Evolutionary conservation across 495 filamentous ascomycete species (phyloP).

Genomic region (Clavariopsis aquatica): DNA sequence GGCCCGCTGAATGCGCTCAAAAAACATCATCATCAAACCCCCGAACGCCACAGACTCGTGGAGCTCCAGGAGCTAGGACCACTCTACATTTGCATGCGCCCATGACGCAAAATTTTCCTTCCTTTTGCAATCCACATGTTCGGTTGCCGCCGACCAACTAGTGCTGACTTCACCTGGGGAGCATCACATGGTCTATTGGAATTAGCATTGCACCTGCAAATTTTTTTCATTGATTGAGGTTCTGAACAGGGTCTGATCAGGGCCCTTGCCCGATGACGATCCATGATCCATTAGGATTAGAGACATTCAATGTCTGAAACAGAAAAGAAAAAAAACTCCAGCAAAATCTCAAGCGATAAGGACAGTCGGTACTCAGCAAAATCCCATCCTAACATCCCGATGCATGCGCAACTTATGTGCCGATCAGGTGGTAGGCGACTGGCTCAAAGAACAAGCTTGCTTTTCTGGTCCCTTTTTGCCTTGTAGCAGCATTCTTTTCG

Average conservation of each 20-base stretch:
- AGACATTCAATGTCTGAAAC: constrained; percentile 39
- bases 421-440: constrained; percentile 16
- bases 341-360: constrained; percentile 1
- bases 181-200: background rate
- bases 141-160: constrained; percentile 8
- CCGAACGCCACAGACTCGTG: background rate
- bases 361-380: constrained; percentile 1
- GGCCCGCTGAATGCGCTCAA: background rate
- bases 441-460: constrained; percentile 18
- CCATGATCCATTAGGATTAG: constrained; percentile 33
- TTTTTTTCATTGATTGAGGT: constrained; percentile 16
- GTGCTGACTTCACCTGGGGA: background rate
- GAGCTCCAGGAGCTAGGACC: constrained; percentile 25
- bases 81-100: constrained; percentile 7
- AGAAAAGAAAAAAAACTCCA: constrained; percentile 23
- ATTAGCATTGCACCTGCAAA: constrained; percentile 10
- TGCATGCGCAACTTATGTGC: background rate
- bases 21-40: background rate
- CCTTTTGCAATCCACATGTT: constrained; percentile 21
- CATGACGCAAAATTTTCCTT: constrained; percentile 28
- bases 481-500: background rate
- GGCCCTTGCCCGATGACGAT: constrained; percentile 1
- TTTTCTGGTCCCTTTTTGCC: constrained; percentile 29
- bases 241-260: background rate
- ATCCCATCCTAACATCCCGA: background rate